These are phyloP conservation scores for Combretum micranthum DNA, from an alignment of 345 rosid species.

Conservation along the genomic window DNA sequence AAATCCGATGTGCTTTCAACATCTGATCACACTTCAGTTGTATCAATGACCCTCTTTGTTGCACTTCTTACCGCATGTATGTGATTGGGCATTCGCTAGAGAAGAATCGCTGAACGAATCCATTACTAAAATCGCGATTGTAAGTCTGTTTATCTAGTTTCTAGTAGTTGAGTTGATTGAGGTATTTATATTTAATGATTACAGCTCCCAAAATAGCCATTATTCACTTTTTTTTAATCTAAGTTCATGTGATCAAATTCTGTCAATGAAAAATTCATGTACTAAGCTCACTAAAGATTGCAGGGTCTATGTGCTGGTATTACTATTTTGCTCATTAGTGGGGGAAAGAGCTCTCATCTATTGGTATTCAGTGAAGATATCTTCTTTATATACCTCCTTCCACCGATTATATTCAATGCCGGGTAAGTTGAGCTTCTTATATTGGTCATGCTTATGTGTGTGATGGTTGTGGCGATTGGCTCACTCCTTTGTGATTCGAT, in stretches of 20 bases:
- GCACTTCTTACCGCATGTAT: slow-evolving; percentile 38
- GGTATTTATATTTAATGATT: too few relatives aligned
- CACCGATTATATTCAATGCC: slow-evolving; percentile 44
- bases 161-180: too few relatives aligned
- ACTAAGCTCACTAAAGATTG: neutral
- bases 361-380: slow-evolving; percentile 40
- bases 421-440: slow-evolving; percentile 20
- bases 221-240: too few relatives aligned
- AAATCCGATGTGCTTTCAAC: slow-evolving; percentile 6
- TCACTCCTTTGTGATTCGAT: too few relatives aligned
- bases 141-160: slow-evolving; percentile 7
- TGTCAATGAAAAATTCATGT: too few relatives aligned
- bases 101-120: slow-evolving; percentile 38
- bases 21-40: slow-evolving; percentile 36
- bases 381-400: slow-evolving; percentile 47
- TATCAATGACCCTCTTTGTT: slow-evolving; percentile 37
- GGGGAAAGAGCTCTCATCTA: slow-evolving; percentile 39
- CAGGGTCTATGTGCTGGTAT: slow-evolving; percentile 40
- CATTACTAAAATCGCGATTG: slow-evolving; percentile 37
- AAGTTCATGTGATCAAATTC: too few relatives aligned
- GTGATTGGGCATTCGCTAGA: slow-evolving; percentile 35
- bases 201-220: too few relatives aligned
- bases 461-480: too few relatives aligned
- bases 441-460: too few relatives aligned
- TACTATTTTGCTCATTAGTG: slow-evolving; percentile 27